A percentile compares a stretch with the other conserved stretches of the same genome.
phyloP scores from a whole-genome alignment of 257 asterid genomes.

The Przewalskia tangutica region DNA sequence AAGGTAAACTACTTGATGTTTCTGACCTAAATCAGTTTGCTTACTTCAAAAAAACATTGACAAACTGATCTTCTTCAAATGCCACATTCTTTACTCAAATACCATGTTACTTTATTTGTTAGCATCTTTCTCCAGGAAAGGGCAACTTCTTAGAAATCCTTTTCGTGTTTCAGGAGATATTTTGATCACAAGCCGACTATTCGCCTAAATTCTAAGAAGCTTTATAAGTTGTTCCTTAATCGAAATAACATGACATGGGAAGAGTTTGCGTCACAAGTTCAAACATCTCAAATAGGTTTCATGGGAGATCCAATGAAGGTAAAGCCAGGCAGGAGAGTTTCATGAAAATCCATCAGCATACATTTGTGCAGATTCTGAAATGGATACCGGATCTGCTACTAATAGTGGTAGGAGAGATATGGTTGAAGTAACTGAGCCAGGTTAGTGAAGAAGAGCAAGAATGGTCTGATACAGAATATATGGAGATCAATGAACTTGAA shows the following conservation, averaged over 20 bases:
- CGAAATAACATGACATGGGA: slow-evolving; percentile 55
- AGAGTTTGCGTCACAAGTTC: slow-evolving; percentile 39
- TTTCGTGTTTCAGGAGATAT: slow-evolving; percentile 47
- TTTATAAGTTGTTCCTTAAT: slow-evolving; percentile 26
- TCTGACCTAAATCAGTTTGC: not conserved
- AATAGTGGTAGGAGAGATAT: not conserved
- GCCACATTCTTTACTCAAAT: not conserved
- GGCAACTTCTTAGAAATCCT: not conserved
- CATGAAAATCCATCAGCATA: slow-evolving; percentile 65
- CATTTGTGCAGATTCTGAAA: slow-evolving; percentile 38
- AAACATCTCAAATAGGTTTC: slow-evolving; percentile 49
- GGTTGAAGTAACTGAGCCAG: slow-evolving; percentile 26
- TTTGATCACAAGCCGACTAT: slow-evolving; percentile 61
- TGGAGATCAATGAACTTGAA: slow-evolving; percentile 15
- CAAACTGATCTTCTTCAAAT: not conserved
- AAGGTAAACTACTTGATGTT: slow-evolving; percentile 21
- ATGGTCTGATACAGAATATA: slow-evolving; percentile 34
- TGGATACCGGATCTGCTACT: not conserved
- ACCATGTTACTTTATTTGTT: not conserved
- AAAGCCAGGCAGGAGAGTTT: slow-evolving; percentile 47
- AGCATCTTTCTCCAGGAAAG: not conserved
- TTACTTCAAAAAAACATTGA: not conserved
- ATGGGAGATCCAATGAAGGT: slow-evolving; percentile 67
- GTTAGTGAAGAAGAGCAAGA: slow-evolving; percentile 38
- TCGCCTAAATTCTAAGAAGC: slow-evolving; percentile 61